phyloP scores from a whole-genome alignment of 1,284 basidiomycete genomes.

The Limonomyces culmigenus region DNA sequence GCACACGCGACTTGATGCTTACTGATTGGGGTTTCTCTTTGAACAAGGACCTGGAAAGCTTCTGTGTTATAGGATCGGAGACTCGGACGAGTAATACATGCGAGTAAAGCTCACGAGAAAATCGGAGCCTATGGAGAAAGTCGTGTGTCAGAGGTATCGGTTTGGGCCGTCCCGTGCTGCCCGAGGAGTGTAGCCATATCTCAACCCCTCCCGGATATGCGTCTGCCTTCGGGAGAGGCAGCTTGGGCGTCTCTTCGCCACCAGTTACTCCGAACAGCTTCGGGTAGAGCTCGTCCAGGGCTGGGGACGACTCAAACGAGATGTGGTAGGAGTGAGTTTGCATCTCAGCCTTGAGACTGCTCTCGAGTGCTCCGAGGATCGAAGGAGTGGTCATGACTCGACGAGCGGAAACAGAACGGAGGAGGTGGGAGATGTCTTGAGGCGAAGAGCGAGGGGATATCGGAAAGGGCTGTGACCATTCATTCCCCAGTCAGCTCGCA shows the following conservation, averaged over 20 bases:
- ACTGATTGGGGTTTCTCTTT: neutral
- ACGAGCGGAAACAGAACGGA: neutral
- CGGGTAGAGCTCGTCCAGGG: neutral
- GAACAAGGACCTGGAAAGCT: neutral
- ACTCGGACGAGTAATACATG: neutral
- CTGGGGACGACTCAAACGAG: neutral
- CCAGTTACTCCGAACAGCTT: neutral
- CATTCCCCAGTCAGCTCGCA: neutral
- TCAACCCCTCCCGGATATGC: neutral
- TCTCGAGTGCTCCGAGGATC: neutral
- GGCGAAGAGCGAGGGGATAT: neutral
- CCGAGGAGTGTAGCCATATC: constrained; percentile 1
- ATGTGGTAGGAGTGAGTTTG: neutral
- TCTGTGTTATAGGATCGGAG: neutral
- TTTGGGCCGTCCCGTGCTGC: constrained; percentile 1
- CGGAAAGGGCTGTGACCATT: neutral
- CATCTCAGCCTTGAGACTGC: neutral
- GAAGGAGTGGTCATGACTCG: neutral
- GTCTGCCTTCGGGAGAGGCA: neutral
- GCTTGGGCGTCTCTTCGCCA: neutral
- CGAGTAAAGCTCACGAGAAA: neutral
- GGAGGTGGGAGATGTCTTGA: neutral
- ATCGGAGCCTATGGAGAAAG: too few species aligned
- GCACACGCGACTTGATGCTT: too few species aligned
- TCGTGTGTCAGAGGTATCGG: too few species aligned